A percentile compares a stretch with the other conserved stretches of the same genome.
These are phyloP conservation scores for Aspergillus sparsus DNA, from an alignment of 495 filamentous ascomycete species.

Conservation along the genomic window DNA sequence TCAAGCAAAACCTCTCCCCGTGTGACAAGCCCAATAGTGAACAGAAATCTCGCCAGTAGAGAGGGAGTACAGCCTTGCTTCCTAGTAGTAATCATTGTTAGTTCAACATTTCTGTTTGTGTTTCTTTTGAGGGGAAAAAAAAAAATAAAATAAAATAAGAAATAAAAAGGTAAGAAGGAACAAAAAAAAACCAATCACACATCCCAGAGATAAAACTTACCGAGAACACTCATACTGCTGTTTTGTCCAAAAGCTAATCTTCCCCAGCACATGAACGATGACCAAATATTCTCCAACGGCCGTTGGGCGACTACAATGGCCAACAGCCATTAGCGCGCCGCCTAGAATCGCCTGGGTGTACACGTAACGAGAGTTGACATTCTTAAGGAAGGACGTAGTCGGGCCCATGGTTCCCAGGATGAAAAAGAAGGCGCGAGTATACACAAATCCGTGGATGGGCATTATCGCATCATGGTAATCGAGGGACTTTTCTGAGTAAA, in stretches of 20 bases:
- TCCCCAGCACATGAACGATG: conserved; percentile 11
- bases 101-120: no score
- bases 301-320: conserved; percentile 8
- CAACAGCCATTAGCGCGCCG: conserved; percentile 10
- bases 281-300: conserved; percentile 5
- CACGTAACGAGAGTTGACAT: conserved; percentile 16
- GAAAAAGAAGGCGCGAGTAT: conserved; percentile 13
- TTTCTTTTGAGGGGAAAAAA: no score
- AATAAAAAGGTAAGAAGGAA: no score
- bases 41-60: neutral
- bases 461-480: conserved; percentile 19
- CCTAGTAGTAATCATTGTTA: neutral
- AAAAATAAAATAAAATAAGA: neutral
- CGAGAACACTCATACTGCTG: neutral
- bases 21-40: neutral
- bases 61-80: neutral
- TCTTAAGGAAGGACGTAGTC: conserved; percentile 10
- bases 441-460: conserved; percentile 18
- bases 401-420: conserved; percentile 19
- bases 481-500: conserved; percentile 8
- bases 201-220: conserved; percentile 5
- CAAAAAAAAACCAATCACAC: neutral
- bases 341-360: conserved; percentile 16
- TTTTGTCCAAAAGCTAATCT: conserved; percentile 8
- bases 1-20: neutral